Evolutionary conservation across 192 early-diverging fungal species (phyloP), one percentile per base, ranked within the genome.

Genomic region (Chytriomyces sp.): DNA sequence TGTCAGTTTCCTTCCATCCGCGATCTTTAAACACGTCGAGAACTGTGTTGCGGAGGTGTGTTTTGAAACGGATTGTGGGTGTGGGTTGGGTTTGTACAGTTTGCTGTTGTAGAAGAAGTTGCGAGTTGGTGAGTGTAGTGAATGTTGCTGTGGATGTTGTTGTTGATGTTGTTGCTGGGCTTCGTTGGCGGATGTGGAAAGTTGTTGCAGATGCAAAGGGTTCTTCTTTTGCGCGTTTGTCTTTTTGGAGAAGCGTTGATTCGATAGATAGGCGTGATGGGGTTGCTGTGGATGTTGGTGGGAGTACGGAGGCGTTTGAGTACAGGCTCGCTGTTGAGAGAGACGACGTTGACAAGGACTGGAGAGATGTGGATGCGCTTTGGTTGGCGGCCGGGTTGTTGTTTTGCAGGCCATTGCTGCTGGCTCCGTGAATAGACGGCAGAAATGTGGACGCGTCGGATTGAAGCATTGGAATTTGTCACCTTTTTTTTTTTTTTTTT

Each of bases 1-100:
- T 88, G 46, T 89, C 87, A 5, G 86, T 86, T 50, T 91, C 89
- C 64, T 85, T 86, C 89, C 89, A 91, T 28, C 87, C 85, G 0
- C 89, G 81, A 75, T 91, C 88, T 46, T 80, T 53, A 80, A 89
- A 89, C n/a, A 80, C 84, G 75, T 91, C 86, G 47, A 81, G 82
- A 3, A 91, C 86, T 9, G 89, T 91, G 68, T 89, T 91, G 16
- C 83, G 75, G 24, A 89, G 75, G 20, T 81, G 75, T 3, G 88
- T 90, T 64, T 82, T 78, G 78, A 90, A 91, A 16, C 85, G 78
- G 64, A 75, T 75, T 7, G 49, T 7, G 8, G 20, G 49, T 6
- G 61, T 26, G 9, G 47, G 16, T 16, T 18, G 10, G 9, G 13
- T 26, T 10, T 26, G 18, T 1, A 35, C 35, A 35, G 35, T 35